Conservation (phyloP, 2,329 filamentous ascomycete genomes). For the Exophiala mesophila region DNA sequence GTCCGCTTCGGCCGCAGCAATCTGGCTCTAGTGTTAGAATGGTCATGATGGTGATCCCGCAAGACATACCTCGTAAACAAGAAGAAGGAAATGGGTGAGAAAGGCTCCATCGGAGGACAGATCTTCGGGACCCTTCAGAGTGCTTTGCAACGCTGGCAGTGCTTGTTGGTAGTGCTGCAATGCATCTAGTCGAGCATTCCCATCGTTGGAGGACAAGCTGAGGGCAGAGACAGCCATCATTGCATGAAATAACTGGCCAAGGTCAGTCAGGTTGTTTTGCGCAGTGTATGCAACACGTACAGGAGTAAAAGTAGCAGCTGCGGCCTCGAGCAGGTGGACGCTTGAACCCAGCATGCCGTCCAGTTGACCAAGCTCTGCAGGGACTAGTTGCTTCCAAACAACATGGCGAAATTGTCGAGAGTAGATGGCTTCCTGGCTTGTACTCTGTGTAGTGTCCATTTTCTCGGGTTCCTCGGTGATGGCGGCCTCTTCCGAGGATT, state of each 20-base stretch:
- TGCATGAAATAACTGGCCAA: conserved; percentile 49
- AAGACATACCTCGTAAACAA: conserved; percentile 51
- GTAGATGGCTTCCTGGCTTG: conserved; percentile 32
- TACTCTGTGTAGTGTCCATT: conserved; percentile 1
- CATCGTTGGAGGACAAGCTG: conserved; percentile 45
- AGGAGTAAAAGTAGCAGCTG: conserved; percentile 48
- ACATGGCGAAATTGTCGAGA: conserved; percentile 38
- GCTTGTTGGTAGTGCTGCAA: conserved; percentile 53
- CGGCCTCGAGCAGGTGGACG: conserved; percentile 41
- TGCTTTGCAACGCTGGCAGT: conserved; percentile 44
- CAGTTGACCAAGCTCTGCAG: conserved; percentile 26
- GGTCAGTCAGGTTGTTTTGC: conserved; percentile 14
- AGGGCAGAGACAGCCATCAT: conserved; percentile 56
- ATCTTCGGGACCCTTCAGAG: conserved; percentile 44
- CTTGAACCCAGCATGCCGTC: conserved; percentile 30
- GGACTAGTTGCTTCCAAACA: conserved; percentile 39
- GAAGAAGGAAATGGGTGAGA: conserved; percentile 53
- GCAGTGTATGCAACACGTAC: conserved; percentile 37
- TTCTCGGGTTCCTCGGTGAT: conserved; percentile 13
- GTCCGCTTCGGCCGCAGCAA: conserved; percentile 43
- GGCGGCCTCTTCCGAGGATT: conserved; percentile 14
- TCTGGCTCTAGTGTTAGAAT: conserved; percentile 30
- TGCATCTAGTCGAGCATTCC: conserved; percentile 44
- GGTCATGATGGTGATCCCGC: background rate
- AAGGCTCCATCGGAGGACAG: conserved; percentile 54